Conservation (phyloP, 164 flowering plant species). For the Chimonanthus praecox region DNA sequence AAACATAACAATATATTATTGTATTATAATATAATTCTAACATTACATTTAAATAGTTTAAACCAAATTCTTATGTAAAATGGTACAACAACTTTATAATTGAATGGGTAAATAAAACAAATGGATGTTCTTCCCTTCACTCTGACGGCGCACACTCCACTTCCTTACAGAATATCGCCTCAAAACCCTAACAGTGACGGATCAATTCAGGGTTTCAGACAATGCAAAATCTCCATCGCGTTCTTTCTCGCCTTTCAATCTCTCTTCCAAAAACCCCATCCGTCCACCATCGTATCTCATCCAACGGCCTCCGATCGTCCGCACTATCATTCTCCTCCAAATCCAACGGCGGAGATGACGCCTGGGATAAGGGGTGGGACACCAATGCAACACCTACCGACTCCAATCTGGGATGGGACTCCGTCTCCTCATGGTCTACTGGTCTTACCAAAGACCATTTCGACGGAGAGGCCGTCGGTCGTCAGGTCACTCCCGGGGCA, state of each 20-base stretch:
- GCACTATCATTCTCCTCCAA: slow-evolving; percentile 20
- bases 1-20: too few relatives aligned
- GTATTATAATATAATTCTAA: too few relatives aligned
- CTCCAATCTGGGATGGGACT: slow-evolving; percentile 49
- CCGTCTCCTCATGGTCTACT: slow-evolving; percentile 65
- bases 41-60: too few relatives aligned
- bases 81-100: too few relatives aligned
- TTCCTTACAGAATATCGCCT: too few relatives aligned
- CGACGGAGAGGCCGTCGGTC: slow-evolving; percentile 64
- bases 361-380: slow-evolving; percentile 19
- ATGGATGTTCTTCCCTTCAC: too few relatives aligned
- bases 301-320: background rate
- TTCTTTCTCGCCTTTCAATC: slow-evolving; percentile 3
- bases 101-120: too few relatives aligned
- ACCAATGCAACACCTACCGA: slow-evolving; percentile 4
- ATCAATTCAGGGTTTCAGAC: background rate
- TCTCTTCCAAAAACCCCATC: slow-evolving; percentile 8
- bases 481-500: slow-evolving; percentile 11
- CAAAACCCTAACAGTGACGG: too few relatives aligned
- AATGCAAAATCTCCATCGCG: slow-evolving; percentile 18
- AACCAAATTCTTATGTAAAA: too few relatives aligned
- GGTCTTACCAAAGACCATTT: slow-evolving; percentile 78
- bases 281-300: background rate
- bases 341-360: slow-evolving; percentile 21
- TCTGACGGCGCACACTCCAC: too few relatives aligned